Evolutionary conservation across 75 land plant species (phyloP).

Genomic region (Isoetes taiwanensis): DNA sequence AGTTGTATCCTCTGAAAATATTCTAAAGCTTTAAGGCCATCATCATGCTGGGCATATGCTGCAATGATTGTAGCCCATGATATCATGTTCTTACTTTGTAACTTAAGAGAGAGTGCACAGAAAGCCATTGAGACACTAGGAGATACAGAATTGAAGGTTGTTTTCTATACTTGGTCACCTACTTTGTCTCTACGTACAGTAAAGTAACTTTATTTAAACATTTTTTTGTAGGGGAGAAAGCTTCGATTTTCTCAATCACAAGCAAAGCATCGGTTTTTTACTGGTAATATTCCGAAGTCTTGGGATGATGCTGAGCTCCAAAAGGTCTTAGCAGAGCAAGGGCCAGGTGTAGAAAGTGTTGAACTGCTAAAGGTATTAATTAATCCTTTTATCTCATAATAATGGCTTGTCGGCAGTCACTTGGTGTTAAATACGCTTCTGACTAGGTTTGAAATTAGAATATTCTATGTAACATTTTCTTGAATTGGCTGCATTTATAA

Average conservation of each 20-base stretch:
- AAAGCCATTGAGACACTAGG: slow-evolving; percentile 75
- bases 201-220: neutral
- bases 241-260: slow-evolving; percentile 74
- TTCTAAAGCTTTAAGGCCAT: too few relatives aligned
- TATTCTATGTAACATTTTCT: too few relatives aligned
- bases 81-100: too few relatives aligned
- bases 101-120: slow-evolving; percentile 70
- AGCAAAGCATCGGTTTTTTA: slow-evolving; percentile 64
- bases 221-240: slow-evolving; percentile 47
- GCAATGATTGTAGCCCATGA: too few relatives aligned
- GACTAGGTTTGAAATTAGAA: too few relatives aligned
- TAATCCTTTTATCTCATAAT: too few relatives aligned
- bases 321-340: slow-evolving; percentile 52
- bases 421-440: too few relatives aligned
- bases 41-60: too few relatives aligned
- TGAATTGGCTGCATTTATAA: too few relatives aligned
- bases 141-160: slow-evolving; percentile 70
- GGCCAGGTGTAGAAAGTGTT: slow-evolving; percentile 74
- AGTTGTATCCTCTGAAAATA: too few relatives aligned
- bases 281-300: slow-evolving; percentile 86
- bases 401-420: too few relatives aligned
- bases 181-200: neutral
- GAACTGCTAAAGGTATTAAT: slow-evolving; percentile 79
- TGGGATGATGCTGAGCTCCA: slow-evolving; percentile 75
- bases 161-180: neutral